Conservation (phyloP, 2,329 filamentous ascomycete genomes). For the Zymoseptoria brevis region DNA sequence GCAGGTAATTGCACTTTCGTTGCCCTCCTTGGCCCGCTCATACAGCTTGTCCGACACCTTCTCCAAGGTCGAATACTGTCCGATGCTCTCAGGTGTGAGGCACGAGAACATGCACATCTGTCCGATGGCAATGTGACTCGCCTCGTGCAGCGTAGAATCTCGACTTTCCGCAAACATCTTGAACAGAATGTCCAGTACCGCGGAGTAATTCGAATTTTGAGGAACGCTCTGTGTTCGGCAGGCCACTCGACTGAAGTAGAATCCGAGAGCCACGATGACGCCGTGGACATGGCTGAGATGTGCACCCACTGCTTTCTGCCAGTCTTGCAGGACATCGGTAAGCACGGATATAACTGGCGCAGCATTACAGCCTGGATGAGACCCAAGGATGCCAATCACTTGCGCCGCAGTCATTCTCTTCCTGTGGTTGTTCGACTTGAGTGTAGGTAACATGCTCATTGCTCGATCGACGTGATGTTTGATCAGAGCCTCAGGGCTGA, state of each 20-base stretch:
- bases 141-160: conserved; percentile 51
- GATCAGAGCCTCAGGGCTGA: conserved; percentile 48
- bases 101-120: conserved; percentile 55
- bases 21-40: conserved; percentile 65
- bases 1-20: conserved; percentile 72
- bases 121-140: conserved; percentile 50
- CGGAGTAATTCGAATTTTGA: conserved; percentile 16
- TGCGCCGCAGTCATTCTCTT: conserved; percentile 60
- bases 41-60: conserved; percentile 55
- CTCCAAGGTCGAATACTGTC: conserved; percentile 13
- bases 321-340: conserved; percentile 32
- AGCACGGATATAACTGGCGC: conserved; percentile 37
- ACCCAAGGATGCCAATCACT: conserved; percentile 66
- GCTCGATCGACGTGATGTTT: conserved; percentile 43
- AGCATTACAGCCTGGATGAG: conserved; percentile 44
- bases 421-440: conserved; percentile 64
- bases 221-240: conserved; percentile 36
- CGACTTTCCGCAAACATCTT: conserved; percentile 47
- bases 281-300: conserved; percentile 54
- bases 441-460: conserved; percentile 48
- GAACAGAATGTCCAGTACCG: conserved; percentile 40
- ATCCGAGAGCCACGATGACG: conserved; percentile 51
- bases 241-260: conserved; percentile 48
- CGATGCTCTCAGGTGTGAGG: conserved; percentile 38
- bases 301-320: conserved; percentile 54